A percentile compares a stretch with the other conserved stretches of the same genome.
These are phyloP conservation scores for Cryphonectria parasitica DNA, from an alignment of 2,329 filamentous ascomycete species.

Conservation along the genomic window DNA sequence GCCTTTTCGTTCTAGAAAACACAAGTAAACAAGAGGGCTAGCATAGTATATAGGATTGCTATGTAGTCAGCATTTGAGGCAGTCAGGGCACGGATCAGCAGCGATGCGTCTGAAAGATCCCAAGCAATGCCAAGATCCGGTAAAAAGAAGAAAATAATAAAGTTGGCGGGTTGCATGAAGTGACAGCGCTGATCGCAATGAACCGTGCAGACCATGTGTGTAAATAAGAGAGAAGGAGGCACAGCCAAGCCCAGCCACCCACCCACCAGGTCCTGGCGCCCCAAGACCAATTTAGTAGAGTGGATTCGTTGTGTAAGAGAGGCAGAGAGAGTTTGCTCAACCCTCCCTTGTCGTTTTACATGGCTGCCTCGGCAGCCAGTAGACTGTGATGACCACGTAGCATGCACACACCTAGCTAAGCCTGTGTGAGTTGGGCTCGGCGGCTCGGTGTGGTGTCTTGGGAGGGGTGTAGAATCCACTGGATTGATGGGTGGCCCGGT, in stretches of 20 bases:
- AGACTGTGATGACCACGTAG: too few species aligned
- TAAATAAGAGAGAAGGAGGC: background rate
- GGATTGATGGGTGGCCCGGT: background rate
- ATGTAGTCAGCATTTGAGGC: background rate
- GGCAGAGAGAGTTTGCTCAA: background rate
- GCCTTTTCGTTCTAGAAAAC: background rate
- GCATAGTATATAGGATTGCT: background rate
- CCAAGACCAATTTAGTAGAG: background rate
- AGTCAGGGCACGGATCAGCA: background rate
- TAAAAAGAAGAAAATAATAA: background rate
- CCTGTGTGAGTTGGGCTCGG: background rate
- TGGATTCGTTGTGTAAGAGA: background rate
- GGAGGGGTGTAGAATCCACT: background rate
- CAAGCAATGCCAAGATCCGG: background rate
- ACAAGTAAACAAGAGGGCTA: background rate
- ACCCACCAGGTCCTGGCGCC: background rate
- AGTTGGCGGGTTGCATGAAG: background rate
- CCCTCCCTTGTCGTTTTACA: background rate
- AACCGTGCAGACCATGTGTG: background rate
- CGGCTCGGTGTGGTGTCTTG: slow-evolving; percentile 1
- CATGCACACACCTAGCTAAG: background rate
- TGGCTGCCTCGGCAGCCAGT: background rate
- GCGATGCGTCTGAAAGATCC: background rate
- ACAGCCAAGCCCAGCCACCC: background rate
- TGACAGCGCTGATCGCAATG: background rate